These are phyloP conservation scores for Exophiala sp. DNA, from an alignment of 2,329 filamentous ascomycete genomes.

Conservation along the genomic window DNA sequence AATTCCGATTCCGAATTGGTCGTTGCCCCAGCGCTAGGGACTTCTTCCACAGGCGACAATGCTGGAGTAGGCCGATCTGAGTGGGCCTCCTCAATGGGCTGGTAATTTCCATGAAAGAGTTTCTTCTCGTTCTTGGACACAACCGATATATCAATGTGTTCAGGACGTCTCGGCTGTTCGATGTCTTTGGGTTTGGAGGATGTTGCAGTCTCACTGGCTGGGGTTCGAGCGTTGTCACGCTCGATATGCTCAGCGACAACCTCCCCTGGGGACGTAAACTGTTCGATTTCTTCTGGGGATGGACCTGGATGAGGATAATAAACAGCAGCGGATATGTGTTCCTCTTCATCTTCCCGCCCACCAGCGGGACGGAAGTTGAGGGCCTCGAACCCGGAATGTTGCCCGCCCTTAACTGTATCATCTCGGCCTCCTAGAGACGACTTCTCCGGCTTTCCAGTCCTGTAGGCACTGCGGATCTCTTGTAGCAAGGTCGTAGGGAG, in stretches of 20 bases:
- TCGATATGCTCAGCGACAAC: slow-evolving; percentile 11
- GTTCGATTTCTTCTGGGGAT: slow-evolving; percentile 37
- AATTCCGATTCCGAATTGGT: slow-evolving; percentile 44
- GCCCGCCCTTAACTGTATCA: background rate
- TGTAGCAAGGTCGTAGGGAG: slow-evolving; percentile 50
- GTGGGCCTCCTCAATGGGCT: slow-evolving; percentile 21
- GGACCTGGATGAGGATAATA: slow-evolving; percentile 59
- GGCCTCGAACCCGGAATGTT: background rate
- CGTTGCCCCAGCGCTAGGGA: slow-evolving; percentile 4
- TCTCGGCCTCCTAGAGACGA: background rate
- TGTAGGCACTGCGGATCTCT: slow-evolving; percentile 40
- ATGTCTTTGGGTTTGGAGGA: slow-evolving; percentile 8
- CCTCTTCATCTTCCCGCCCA: slow-evolving; percentile 55
- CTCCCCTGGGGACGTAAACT: slow-evolving; percentile 23
- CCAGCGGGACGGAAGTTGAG: slow-evolving; percentile 30
- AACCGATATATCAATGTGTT: slow-evolving; percentile 57
- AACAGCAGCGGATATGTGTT: slow-evolving; percentile 59
- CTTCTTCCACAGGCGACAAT: slow-evolving; percentile 21
- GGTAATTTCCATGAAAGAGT: slow-evolving; percentile 53
- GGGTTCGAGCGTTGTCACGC: background rate
- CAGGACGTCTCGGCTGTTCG: slow-evolving; percentile 10
- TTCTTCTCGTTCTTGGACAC: slow-evolving; percentile 56
- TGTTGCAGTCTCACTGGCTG: slow-evolving; percentile 9
- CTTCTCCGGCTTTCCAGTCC: background rate
- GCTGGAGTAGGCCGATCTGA: slow-evolving; percentile 12